Evolutionary conservation across 257 asterid genomes (phyloP), one percentile per base, ranked within the genome.

Genomic region (Mitragyna speciosa): DNA sequence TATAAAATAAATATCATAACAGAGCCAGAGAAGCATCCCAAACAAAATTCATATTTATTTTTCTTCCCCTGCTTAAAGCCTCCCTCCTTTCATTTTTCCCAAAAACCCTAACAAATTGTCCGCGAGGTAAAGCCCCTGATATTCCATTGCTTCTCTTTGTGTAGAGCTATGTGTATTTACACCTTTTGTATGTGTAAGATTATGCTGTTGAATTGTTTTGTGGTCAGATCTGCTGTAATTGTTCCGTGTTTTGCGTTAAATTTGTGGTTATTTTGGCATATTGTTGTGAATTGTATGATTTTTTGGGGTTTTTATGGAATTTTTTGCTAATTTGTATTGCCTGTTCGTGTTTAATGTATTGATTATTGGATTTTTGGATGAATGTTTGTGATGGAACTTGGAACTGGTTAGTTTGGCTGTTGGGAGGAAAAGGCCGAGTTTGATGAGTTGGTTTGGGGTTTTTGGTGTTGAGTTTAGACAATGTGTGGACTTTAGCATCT

Each of bases 171-270:
- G 64, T 49, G n/a, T 76, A 7, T 28, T 5, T 70, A 22, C 43
- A 28, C 52, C 65, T 59, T 45, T 61, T 63, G 49, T 81, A 30
- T 75, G 58, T 56, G 54, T 70, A 70, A 36, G 36, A 56, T 43
- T 75, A 6, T 45, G 82, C 16, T 39, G n/a, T 7, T 1, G 61
- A 74, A 72, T 70, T 49, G 73, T 73, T 81, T 51, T 66, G 67
- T 66, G 80, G 78, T 76, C 85, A 83, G 89, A 86, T 86, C 89
- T 86, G 87, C 76, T 79, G 14, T 73, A 78, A 31, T 70, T 77
- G 41, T 73, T 65, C 41, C 79, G 59, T 78, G 74, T 52, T 73
- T 8, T 68, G 86, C 82, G 83, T 51, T 65, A 45, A 51, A 69
- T 73, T 75, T 70, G 76, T 56, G 22, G 17, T 65, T 43, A 41